Percentiles rank a stretch among this genome's conserved stretches.
Evolutionary conservation across 805 yeast species (phyloP).

Genomic region (Pichia deserticola): DNA sequence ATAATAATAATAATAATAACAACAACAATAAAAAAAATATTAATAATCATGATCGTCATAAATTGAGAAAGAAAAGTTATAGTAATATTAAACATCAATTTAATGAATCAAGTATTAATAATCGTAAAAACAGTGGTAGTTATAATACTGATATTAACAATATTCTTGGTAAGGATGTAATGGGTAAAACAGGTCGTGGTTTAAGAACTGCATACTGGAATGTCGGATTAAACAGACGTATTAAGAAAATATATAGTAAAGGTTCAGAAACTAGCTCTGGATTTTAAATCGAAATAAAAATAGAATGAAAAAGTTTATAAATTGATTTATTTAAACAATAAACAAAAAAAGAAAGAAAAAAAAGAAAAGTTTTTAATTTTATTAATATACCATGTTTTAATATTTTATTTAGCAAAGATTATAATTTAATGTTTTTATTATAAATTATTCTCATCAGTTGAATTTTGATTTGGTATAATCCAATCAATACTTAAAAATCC

Average conservation of each 20-base stretch:
- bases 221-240: conserved; percentile 26
- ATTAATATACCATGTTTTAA: too few species aligned
- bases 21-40: not conserved
- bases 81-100: not conserved
- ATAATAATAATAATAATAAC: not conserved
- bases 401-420: too few species aligned
- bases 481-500: conserved; percentile 55
- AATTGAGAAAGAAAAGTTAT: not conserved
- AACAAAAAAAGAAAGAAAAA: too few species aligned
- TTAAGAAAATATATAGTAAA: conserved; percentile 17
- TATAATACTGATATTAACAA: not conserved
- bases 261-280: conserved; percentile 20
- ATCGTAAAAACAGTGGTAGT: not conserved
- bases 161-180: conserved; percentile 6
- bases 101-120: not conserved
- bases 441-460: too few species aligned
- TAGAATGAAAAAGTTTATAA: too few species aligned
- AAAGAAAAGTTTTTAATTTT: too few species aligned
- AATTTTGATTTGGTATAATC: conserved; percentile 36
- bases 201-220: conserved; percentile 30
- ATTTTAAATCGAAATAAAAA: not conserved
- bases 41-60: not conserved
- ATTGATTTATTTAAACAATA: too few species aligned
- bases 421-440: too few species aligned
- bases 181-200: conserved; percentile 23